Evolutionary conservation across 148 eudicot genomes (phyloP).

Genomic region (Chenopodium berlandieri): DNA sequence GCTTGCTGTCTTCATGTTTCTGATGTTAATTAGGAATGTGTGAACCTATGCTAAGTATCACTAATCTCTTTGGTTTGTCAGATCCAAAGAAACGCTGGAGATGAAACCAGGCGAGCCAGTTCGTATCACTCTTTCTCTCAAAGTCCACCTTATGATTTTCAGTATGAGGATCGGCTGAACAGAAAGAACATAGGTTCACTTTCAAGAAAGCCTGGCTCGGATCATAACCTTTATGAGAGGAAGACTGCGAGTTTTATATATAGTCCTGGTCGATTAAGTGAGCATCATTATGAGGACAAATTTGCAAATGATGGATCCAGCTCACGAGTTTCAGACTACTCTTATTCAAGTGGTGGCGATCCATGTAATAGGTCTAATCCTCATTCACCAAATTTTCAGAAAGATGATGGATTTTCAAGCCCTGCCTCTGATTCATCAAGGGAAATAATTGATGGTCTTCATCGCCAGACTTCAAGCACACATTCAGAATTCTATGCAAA

Average conservation of each 20-base stretch:
- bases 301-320: conserved; percentile 66
- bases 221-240: conserved; percentile 62
- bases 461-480: conserved; percentile 29
- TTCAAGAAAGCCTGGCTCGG: conserved; percentile 84
- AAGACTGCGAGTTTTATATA: conserved; percentile 54
- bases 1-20: background rate
- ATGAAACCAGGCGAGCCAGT: conserved; percentile 85
- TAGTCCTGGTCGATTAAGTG: conserved; percentile 78
- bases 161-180: conserved; percentile 83
- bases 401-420: conserved; percentile 49
- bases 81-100: conserved; percentile 51
- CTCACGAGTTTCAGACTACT: conserved; percentile 67
- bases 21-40: background rate
- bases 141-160: conserved; percentile 95
- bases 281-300: conserved; percentile 52
- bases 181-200: conserved; percentile 64
- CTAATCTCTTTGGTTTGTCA: conserved; percentile 28
- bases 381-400: conserved; percentile 62
- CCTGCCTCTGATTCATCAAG: conserved; percentile 49
- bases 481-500: conserved; percentile 32
- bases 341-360: conserved; percentile 69
- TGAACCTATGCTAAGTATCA: background rate
- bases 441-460: conserved; percentile 30
- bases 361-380: conserved; percentile 51
- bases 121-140: conserved; percentile 96